Base-by-base conservation (phyloP, 2,329 filamentous ascomycete genomes). In the Penicillium sclerotiorum region DNA sequence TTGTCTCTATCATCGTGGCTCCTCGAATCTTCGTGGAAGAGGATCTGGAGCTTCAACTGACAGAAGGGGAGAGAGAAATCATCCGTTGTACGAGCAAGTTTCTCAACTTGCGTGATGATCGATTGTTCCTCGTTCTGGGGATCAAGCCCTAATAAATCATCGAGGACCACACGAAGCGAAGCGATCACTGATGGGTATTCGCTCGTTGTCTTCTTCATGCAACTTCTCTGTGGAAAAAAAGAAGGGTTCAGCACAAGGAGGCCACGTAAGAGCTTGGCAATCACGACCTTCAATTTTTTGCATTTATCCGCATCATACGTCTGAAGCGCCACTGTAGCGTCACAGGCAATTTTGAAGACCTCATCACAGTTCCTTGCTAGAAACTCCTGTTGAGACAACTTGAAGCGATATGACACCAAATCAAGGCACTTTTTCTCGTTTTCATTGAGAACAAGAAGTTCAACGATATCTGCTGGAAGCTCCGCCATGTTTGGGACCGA, bases 51-150 rank as follows among this genome's bases (percentile, higher is more conserved):
- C 49, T 75, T 74, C 50, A 75, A 52, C 38, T 73, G 70, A 40
- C 71, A 73, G 35, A 73, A 70, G 5, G 73, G 70, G 21, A 76
- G 62, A 8, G 73, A 76, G 49, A 76, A 73, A 47, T 73, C 66
- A 50, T 72, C 67, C 9, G 70, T 68, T 53, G 66, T 66, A 12
- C 60, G 56, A 28, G 73, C 63, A 13, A 71, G 65, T 40, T 61
- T 62, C 40, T 73, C 65, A 4, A 70, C 65, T 36, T 71, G 64
- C 7, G 58, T 59, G 12, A 70, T 55, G 25, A 60, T 54, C 7
- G 53, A 55, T 13, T 39, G 40, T 8, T 45, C n/a, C 15, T 59
- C 58, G 37, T 57, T 41, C 30, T 60, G 48, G 6, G 54, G 40
- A 21, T 63, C 55, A 22, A 65, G 58, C 12, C 63, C 62, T 18